Evolutionary conservation across 208 protist species (phyloP), one percentile per base, ranked within the genome.

Genomic region (Willaertia magna): DNA sequence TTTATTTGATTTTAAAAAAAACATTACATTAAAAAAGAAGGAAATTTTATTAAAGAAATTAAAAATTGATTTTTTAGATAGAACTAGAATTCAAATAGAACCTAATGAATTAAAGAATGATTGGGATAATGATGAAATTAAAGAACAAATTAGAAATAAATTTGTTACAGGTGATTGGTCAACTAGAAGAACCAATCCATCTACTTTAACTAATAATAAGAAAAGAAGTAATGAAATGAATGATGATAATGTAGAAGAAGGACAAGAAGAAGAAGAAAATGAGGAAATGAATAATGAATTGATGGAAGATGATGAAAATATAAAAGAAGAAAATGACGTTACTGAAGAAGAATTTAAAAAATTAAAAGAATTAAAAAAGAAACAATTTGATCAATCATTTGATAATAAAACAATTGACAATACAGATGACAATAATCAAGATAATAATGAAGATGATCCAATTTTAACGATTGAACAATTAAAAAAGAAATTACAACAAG

Each of bases 111-210:
- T 87, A 11, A 59, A 52, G 0, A 48, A 87, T 39, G 48, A 89
- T 30, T 90, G 87, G 90, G 85, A 86, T n/a, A 79, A 85, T n/a
- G 61, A 7, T 74, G 85, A 88, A 42, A 74, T 92, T 42, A 88
- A 94, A 61, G 91, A 92, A 74, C 84, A 74, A 12, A 89, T 98
- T 55, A 95, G 97, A 85, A 92, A 98, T 89, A 90, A 96, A 3
- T 98, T 96, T 87, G 96, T 98, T 14, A 98, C 97, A 0, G 97
- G 97, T 48, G 91, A 95, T 84, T 98, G 97, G 96, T 55, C 85
- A 11, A 51, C 86, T 87, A 39, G 91, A 94, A 46, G 90, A 90
- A 43, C 43, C 16, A n/a, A 78, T n/a, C 22, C 34, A 40, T 1
- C 30, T 49, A 74, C 11, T 0, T 4, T 39, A 47, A 26, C 49